Evolutionary conservation across 371 early-diverging fungal species (phyloP).

Genomic region (Saksenaea vasiformis): DNA sequence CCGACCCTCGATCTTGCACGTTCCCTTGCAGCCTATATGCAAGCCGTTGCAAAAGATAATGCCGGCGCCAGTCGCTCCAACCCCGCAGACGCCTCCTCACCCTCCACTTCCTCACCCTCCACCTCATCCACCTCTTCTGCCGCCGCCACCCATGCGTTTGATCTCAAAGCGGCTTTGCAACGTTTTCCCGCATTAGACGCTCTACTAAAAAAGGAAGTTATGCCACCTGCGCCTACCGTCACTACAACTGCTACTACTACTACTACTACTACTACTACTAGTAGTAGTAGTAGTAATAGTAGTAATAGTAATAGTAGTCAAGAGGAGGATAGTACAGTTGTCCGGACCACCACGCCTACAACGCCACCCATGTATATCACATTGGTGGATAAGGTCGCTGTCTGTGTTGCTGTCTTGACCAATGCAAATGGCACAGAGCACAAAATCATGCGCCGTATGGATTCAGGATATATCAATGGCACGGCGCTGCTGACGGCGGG

Average conservation of each 20-base stretch:
- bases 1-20: conserved; percentile 43
- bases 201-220: conserved; percentile 27
- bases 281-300: no score
- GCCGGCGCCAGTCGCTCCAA: conserved; percentile 14
- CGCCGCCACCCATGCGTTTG: conserved; percentile 13
- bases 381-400: conserved; percentile 71
- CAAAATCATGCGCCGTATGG: conserved; percentile 75
- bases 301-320: no score
- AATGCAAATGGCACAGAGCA: conserved; percentile 45
- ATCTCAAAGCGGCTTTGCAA: conserved; percentile 41
- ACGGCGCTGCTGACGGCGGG: conserved; percentile 84
- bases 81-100: conserved; percentile 3
- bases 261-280: no score
- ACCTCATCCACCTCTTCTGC: conserved; percentile 10
- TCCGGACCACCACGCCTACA: conserved; percentile 22
- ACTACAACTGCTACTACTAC: conserved; percentile 5
- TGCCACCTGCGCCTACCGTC: conserved; percentile 7
- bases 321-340: conserved; percentile 2
- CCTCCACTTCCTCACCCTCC: conserved; percentile 13
- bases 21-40: conserved; percentile 42
- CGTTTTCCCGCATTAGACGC: conserved; percentile 48
- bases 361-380: conserved; percentile 72
- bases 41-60: conserved; percentile 28
- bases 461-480: conserved; percentile 85
- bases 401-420: conserved; percentile 69